These are phyloP conservation scores for Pythium sukuiense DNA, from an alignment of 352 stramenopile species.

Conservation along the genomic window DNA sequence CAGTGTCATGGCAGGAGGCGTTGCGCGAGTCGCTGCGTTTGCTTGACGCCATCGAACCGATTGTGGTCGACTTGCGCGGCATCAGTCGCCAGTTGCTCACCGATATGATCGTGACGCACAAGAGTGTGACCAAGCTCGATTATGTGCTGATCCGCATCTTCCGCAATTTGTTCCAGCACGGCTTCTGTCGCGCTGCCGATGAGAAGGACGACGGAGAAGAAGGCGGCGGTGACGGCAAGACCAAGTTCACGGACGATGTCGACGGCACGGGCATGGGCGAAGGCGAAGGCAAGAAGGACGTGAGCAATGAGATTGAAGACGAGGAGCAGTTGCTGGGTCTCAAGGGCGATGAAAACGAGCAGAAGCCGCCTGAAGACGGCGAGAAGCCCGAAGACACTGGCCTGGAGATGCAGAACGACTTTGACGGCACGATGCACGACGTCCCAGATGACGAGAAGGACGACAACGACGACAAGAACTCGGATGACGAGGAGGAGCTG, in stretches of 20 bases:
- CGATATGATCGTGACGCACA: slow-evolving; percentile 84
- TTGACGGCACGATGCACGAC: slow-evolving; percentile 99
- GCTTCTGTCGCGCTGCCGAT: slow-evolving; percentile 86
- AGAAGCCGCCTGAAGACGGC: slow-evolving; percentile 52
- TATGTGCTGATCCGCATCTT: slow-evolving; percentile 97
- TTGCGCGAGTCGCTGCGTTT: slow-evolving; percentile 43
- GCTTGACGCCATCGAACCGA: slow-evolving; percentile 63
- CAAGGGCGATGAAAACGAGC: slow-evolving; percentile 90
- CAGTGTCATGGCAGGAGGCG: slow-evolving; percentile 20
- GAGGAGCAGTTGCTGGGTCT: slow-evolving; percentile 99
- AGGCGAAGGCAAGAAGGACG: slow-evolving; percentile 98
- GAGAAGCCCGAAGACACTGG: slow-evolving; percentile 91
- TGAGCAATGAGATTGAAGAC: slow-evolving; percentile 99
- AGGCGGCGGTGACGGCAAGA: slow-evolving; percentile 82
- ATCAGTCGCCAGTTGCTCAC: slow-evolving; percentile 81
- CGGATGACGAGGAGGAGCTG: slow-evolving; percentile 94
- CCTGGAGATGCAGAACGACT: slow-evolving; percentile 99
- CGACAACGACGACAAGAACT: slow-evolving; percentile 81
- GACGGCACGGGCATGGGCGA: slow-evolving; percentile 99
- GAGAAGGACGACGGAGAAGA: slow-evolving; percentile 83
- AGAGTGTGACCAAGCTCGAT: slow-evolving; percentile 93
- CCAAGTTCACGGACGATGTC: slow-evolving; percentile 97
- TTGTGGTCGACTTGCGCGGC: slow-evolving; percentile 59
- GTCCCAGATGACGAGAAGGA: slow-evolving; percentile 93
- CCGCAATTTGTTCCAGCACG: slow-evolving; percentile 95